phyloP scores from a whole-genome alignment of 2,329 filamentous ascomycete species.

The Ceratocystis harringtonii region DNA sequence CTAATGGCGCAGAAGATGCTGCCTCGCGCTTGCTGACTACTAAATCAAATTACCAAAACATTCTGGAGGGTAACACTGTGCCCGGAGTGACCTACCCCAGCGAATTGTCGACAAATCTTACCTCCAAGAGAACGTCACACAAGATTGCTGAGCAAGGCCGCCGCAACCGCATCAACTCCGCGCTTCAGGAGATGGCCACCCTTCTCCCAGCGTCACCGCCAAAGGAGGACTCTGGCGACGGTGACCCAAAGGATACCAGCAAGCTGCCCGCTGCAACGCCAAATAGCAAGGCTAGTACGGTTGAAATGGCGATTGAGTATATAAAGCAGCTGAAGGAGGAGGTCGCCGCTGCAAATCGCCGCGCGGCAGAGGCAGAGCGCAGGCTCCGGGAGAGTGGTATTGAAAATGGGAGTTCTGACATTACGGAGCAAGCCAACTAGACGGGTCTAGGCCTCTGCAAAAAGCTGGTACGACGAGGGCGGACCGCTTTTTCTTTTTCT shows the following conservation, averaged over 20 bases:
- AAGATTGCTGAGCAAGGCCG: conserved; percentile 96
- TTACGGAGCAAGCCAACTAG: conserved; percentile 18
- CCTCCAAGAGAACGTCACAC: conserved; percentile 91
- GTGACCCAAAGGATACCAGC: conserved; percentile 32
- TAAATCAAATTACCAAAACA: conserved; percentile 97
- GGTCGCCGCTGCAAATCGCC: conserved; percentile 46
- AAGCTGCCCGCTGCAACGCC: conserved; percentile 32
- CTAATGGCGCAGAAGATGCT: conserved; percentile 44
- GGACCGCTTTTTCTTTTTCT: background rate
- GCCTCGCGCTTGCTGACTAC: conserved; percentile 67
- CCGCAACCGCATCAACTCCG: conserved; percentile 87
- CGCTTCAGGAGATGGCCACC: conserved; percentile 77
- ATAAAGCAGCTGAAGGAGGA: conserved; percentile 74
- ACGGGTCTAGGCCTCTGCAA: background rate
- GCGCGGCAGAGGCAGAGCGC: conserved; percentile 50
- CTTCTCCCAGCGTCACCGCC: conserved; percentile 52
- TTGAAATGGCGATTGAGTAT: conserved; percentile 93
- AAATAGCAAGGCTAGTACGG: conserved; percentile 88
- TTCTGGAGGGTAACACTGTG: conserved; percentile 80
- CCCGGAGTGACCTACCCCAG: conserved; percentile 84
- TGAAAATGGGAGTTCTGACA: conserved; percentile 22
- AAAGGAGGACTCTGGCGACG: conserved; percentile 32
- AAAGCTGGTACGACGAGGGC: too few relatives aligned
- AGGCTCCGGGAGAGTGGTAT: conserved; percentile 29
- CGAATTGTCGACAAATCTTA: conserved; percentile 81